These are phyloP conservation scores for Pistacia atlantica DNA, from an alignment of 345 rosid species.

Conservation along the genomic window DNA sequence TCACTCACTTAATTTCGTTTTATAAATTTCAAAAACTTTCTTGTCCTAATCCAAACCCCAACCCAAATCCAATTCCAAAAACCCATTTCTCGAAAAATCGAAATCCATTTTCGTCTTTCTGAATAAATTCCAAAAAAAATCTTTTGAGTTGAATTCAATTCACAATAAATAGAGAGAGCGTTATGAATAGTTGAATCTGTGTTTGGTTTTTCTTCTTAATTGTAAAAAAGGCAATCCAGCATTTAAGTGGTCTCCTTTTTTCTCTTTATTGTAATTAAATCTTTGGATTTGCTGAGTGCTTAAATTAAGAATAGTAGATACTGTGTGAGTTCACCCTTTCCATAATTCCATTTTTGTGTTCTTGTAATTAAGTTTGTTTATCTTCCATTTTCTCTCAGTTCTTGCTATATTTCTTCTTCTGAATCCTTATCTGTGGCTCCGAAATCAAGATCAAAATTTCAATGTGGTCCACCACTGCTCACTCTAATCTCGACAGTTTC, in stretches of 20 bases:
- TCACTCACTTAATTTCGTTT: background rate
- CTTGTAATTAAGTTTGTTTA: background rate
- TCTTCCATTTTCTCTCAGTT: background rate
- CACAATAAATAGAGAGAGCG: slow-evolving; percentile 5
- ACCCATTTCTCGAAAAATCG: background rate
- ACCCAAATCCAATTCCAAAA: no score
- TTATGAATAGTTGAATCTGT: background rate
- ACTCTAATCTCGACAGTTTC: slow-evolving; percentile 48
- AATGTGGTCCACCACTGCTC: slow-evolving; percentile 17
- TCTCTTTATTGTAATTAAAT: background rate
- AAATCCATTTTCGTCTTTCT: background rate
- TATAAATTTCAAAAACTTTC: no score
- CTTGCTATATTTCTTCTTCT: background rate
- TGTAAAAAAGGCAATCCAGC: background rate
- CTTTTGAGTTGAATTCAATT: background rate
- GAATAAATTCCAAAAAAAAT: background rate
- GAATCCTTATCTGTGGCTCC: background rate
- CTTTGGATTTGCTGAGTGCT: background rate
- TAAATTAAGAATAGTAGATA: background rate
- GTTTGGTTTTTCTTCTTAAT: background rate
- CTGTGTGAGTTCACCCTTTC: background rate
- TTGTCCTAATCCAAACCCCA: background rate
- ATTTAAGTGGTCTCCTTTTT: background rate
- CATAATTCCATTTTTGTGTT: no score
- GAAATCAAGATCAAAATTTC: slow-evolving; percentile 23